phyloP scores from a whole-genome alignment of 768 basidiomycete genomes.

The Favolaschia claudopus region DNA sequence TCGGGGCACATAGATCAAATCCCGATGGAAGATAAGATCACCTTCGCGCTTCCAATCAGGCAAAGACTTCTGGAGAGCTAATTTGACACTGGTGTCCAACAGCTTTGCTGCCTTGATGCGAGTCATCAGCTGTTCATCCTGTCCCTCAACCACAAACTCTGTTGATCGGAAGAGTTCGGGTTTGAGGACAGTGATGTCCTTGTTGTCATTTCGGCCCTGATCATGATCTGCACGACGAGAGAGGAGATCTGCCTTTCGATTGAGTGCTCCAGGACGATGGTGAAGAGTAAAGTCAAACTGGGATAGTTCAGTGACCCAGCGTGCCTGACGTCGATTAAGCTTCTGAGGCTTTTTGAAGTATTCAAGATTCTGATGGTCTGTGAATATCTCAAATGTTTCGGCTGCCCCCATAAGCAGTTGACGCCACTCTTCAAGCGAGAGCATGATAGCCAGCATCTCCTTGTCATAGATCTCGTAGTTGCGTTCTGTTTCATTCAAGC shows the following conservation, averaged over 20 bases:
- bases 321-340: too few species aligned
- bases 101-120: background rate
- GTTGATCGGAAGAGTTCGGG: slow-evolving; percentile 5
- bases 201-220: slow-evolving; percentile 20
- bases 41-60: background rate
- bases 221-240: slow-evolving; percentile 18
- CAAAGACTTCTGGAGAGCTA: background rate
- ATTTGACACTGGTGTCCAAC: background rate
- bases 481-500: too few species aligned
- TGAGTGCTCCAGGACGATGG: too few species aligned
- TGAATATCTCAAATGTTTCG: too few species aligned
- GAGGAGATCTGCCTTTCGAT: slow-evolving; percentile 8
- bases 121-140: background rate
- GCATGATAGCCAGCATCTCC: background rate
- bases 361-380: too few species aligned
- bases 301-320: too few species aligned
- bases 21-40: background rate
- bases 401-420: background rate
- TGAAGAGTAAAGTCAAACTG: too few species aligned
- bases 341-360: too few species aligned
- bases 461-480: too few species aligned
- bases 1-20: slow-evolving; percentile 17
- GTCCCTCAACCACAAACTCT: background rate
- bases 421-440: background rate
- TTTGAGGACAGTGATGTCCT: background rate